Conservation (phyloP, 352 stramenopile species). For the Pythium aquatile region DNA sequence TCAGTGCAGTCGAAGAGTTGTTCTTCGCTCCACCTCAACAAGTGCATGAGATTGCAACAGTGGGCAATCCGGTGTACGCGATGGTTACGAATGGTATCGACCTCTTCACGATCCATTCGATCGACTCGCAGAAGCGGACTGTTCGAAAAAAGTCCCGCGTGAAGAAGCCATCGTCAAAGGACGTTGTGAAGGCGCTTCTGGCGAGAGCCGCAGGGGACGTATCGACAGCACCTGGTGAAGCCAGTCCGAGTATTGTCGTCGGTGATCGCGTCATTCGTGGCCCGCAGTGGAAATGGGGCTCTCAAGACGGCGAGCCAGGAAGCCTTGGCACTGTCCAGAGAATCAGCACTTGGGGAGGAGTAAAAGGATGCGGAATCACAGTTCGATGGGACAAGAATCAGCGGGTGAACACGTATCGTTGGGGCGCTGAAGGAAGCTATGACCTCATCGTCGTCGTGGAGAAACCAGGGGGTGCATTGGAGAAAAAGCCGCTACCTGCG, state of each 20-base stretch:
- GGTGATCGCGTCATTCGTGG: conserved; percentile 69
- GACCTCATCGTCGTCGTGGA: conserved; percentile 73
- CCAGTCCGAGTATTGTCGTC: conserved; percentile 39
- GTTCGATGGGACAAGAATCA: conserved; percentile 83
- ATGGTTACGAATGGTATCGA: conserved; percentile 64
- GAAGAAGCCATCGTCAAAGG: conserved; percentile 13
- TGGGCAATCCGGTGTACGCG: conserved; percentile 65
- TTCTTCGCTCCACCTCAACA: conserved; percentile 47
- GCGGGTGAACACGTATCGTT: conserved; percentile 82
- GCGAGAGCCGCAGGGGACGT: background rate
- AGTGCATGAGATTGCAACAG: conserved; percentile 34
- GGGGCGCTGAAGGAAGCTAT: conserved; percentile 74
- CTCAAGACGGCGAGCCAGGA: conserved; percentile 69
- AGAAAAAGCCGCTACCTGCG: conserved; percentile 52
- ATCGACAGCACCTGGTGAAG: background rate
- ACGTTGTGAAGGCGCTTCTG: background rate
- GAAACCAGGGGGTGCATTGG: conserved; percentile 40
- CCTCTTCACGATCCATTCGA: conserved; percentile 63
- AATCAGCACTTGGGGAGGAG: conserved; percentile 74
- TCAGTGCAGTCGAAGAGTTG: conserved; percentile 52
- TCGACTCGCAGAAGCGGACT: conserved; percentile 51
- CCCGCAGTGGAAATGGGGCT: conserved; percentile 81
- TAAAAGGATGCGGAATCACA: conserved; percentile 74
- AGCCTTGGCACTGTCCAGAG: conserved; percentile 66
- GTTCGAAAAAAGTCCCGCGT: conserved; percentile 19